Percentiles rank a stretch among this genome's conserved stretches.
Conservation (phyloP, 2,329 filamentous ascomycete species). For the Pseudonectria foliicola region DNA sequence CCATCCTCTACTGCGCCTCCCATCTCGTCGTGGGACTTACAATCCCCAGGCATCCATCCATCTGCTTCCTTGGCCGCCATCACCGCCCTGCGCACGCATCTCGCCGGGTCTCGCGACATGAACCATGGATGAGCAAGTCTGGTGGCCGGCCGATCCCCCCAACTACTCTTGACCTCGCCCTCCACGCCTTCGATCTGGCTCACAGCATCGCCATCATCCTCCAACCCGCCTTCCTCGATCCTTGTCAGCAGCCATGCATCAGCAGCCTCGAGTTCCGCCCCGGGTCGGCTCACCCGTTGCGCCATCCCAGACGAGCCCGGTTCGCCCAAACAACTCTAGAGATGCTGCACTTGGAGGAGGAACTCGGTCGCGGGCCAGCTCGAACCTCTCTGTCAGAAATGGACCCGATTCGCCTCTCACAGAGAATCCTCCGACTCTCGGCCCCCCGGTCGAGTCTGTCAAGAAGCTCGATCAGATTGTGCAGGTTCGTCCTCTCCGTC, state of each 20-base stretch:
- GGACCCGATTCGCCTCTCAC: constrained; percentile 41
- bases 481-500: constrained; percentile 49
- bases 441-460: constrained; percentile 58
- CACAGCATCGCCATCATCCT: neutral
- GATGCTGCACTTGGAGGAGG: constrained; percentile 41
- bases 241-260: constrained; percentile 62
- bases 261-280: constrained; percentile 72
- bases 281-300: constrained; percentile 66
- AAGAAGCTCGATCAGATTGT: constrained; percentile 89
- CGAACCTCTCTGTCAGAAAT: constrained; percentile 36
- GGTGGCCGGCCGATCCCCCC: constrained; percentile 25
- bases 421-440: constrained; percentile 34
- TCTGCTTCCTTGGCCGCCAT: constrained; percentile 1
- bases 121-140: constrained; percentile 29
- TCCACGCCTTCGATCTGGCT: neutral
- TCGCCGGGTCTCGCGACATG: constrained; percentile 13
- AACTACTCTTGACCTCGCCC: constrained; percentile 22
- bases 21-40: neutral
- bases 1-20: constrained; percentile 2
- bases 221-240: constrained; percentile 1
- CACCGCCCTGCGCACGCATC: constrained; percentile 6
- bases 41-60: neutral
- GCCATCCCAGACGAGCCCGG: constrained; percentile 64
- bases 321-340: constrained; percentile 67
- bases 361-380: constrained; percentile 34